These are phyloP conservation scores for Aspergillus nanangensis DNA, from an alignment of 495 filamentous ascomycete genomes.

Conservation along the genomic window DNA sequence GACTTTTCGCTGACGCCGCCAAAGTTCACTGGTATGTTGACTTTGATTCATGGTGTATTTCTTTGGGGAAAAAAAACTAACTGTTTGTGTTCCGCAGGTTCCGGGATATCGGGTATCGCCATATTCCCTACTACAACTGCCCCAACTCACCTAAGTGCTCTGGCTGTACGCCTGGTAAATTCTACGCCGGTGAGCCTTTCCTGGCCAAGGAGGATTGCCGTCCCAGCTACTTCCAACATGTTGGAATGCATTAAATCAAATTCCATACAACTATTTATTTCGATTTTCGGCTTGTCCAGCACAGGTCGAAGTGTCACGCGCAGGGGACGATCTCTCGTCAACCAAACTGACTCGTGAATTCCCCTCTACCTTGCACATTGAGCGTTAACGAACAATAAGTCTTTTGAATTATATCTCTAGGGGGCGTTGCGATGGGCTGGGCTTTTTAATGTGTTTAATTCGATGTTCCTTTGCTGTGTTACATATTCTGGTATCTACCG, in stretches of 20 bases:
- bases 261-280: too few relatives aligned
- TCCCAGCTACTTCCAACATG: conserved; percentile 94
- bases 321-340: too few relatives aligned
- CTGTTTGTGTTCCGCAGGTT: conserved; percentile 60
- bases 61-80: conserved; percentile 9
- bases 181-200: conserved; percentile 82
- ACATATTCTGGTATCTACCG: conserved; percentile 6
- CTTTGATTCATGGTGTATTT: neutral
- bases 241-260: conserved; percentile 63
- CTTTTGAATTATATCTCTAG: too few relatives aligned
- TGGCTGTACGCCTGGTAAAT: conserved; percentile 77
- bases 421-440: conserved; percentile 18
- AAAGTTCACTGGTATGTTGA: conserved; percentile 88
- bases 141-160: conserved; percentile 93
- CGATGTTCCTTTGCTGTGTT: conserved; percentile 1
- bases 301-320: too few relatives aligned
- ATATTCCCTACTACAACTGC: conserved; percentile 98
- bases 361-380: too few relatives aligned
- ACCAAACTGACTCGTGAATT: too few relatives aligned
- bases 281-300: too few relatives aligned
- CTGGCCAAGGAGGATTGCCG: conserved; percentile 91
- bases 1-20: conserved; percentile 82
- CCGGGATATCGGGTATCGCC: conserved; percentile 97
- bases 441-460: conserved; percentile 1
- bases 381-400: too few relatives aligned